Conservation (phyloP, 768 basidiomycete genomes). For the Symmetrospora coprosmae region DNA sequence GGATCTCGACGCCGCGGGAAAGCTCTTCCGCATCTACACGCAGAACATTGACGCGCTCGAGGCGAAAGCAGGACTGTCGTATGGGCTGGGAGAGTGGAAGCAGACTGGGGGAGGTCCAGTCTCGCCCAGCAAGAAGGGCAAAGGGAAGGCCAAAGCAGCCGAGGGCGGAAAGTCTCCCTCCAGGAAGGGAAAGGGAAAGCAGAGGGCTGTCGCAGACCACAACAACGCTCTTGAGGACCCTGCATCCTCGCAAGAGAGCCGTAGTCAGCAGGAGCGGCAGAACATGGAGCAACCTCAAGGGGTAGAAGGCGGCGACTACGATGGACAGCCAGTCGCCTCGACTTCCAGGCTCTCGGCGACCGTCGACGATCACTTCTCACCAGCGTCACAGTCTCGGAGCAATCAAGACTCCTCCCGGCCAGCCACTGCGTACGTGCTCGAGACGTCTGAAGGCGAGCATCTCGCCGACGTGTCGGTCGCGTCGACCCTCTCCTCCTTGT, state of each 20-base stretch:
- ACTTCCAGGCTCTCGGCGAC: background rate
- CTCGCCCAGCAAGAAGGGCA: background rate
- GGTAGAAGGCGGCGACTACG: background rate
- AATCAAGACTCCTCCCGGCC: too few relatives aligned
- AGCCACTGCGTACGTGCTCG: too few relatives aligned
- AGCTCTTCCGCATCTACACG: constrained; percentile 72
- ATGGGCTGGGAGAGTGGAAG: constrained; percentile 45
- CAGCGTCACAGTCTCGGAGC: too few relatives aligned
- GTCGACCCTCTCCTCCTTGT: too few relatives aligned
- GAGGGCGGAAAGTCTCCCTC: background rate
- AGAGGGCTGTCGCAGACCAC: background rate
- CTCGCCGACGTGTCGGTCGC: too few relatives aligned
- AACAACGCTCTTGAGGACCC: background rate
- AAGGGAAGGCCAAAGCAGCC: background rate
- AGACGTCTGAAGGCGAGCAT: too few relatives aligned
- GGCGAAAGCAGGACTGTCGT: constrained; percentile 66
- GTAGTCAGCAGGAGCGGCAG: background rate
- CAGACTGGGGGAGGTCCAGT: background rate
- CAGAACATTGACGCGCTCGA: constrained; percentile 83
- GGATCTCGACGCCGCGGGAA: constrained; percentile 57
- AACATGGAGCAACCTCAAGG: background rate
- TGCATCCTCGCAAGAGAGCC: too few relatives aligned
- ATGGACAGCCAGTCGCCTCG: background rate
- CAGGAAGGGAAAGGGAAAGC: background rate
- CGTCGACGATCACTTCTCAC: too few relatives aligned